These are phyloP conservation scores for Starmerella apicola DNA, from an alignment of 805 yeast genomes.

Conservation along the genomic window DNA sequence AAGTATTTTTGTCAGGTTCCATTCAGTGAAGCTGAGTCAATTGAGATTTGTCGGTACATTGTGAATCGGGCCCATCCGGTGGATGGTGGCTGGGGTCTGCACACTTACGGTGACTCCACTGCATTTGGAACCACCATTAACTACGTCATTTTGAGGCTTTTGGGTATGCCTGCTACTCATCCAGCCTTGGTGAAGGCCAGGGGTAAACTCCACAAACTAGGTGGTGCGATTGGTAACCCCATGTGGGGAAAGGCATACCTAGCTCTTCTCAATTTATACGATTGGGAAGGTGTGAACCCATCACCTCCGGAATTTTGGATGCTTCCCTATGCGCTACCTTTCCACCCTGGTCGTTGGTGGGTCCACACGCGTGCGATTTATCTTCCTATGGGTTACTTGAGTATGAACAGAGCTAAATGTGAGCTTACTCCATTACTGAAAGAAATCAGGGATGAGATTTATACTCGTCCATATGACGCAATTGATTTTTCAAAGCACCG, in stretches of 20 bases:
- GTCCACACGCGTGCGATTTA: constrained; percentile 93
- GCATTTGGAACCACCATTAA: constrained; percentile 89
- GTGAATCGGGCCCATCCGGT: constrained; percentile 93
- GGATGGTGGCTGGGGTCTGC: constrained; percentile 99
- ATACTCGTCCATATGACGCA: constrained; percentile 44
- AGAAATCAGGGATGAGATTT: constrained; percentile 70
- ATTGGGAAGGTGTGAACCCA: constrained; percentile 96
- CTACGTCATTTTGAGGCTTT: constrained; percentile 64
- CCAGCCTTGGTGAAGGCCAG: constrained; percentile 71
- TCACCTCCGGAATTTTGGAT: constrained; percentile 94
- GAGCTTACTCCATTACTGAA: constrained; percentile 50
- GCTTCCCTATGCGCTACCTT: constrained; percentile 64
- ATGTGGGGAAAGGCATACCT: constrained; percentile 98
- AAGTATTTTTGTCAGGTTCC: constrained; percentile 55
- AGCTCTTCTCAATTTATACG: constrained; percentile 62
- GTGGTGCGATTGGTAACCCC: constrained; percentile 84
- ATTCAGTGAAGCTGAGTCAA: constrained; percentile 51
- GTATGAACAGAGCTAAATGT: constrained; percentile 43
- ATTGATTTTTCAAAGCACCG: constrained; percentile 63
- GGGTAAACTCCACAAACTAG: constrained; percentile 51
- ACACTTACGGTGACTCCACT: constrained; percentile 82
- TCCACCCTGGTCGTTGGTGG: constrained; percentile 98
- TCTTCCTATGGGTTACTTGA: constrained; percentile 71
- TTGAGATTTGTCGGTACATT: constrained; percentile 70
- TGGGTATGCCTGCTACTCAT: constrained; percentile 66